Conservation (phyloP, 225 moss, liverwort and hornwort species). For the Neckera pumila region DNA sequence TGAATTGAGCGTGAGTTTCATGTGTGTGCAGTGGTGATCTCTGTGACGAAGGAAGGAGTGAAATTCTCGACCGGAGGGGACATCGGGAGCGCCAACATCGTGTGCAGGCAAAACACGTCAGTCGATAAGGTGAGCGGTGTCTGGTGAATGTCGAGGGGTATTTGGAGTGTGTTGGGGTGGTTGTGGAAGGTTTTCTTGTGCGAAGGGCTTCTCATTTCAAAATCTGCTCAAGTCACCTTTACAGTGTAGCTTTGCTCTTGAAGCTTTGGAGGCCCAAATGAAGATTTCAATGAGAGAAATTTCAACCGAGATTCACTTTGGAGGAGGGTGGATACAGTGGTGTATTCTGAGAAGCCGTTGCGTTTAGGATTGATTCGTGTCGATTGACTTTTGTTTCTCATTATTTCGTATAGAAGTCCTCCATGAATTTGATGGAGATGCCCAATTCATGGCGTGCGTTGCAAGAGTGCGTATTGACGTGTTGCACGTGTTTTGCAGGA, state of each 20-base stretch:
- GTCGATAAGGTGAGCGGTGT: constrained; percentile 56
- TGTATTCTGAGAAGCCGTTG: no score
- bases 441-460: no score
- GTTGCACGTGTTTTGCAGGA: constrained; percentile 4
- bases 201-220: no score
- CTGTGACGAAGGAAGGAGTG: constrained; percentile 94
- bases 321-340: neutral
- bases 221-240: neutral
- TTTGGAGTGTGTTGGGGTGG: neutral
- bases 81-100: constrained; percentile 85
- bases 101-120: constrained; percentile 79
- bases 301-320: no score
- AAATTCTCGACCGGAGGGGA: constrained; percentile 88
- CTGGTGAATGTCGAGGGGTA: neutral
- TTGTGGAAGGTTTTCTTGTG: neutral
- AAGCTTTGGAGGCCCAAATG: no score
- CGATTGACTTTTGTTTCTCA: no score
- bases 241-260: no score
- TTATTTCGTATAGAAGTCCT: no score
- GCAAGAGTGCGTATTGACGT: neutral
- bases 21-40: constrained; percentile 59
- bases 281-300: neutral
- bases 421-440: neutral
- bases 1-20: neutral
- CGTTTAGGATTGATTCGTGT: no score